These are phyloP conservation scores for Epichloe uncinata DNA, from an alignment of 2,329 filamentous ascomycete genomes.

Conservation along the genomic window DNA sequence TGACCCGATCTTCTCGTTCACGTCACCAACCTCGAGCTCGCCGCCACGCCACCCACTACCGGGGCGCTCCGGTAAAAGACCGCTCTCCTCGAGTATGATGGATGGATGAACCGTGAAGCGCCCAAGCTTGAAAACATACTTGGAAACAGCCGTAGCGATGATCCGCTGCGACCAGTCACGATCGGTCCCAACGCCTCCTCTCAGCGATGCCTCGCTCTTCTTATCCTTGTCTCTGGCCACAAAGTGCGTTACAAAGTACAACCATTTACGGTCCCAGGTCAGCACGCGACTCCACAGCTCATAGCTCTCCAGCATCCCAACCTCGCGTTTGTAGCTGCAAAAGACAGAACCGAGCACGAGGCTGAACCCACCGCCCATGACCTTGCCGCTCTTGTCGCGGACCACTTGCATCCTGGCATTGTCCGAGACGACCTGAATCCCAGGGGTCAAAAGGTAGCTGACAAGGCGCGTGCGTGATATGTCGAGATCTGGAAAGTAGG, in stretches of 20 bases:
- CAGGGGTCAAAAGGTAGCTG: constrained; percentile 47
- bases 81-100: constrained; percentile 54
- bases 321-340: constrained; percentile 62
- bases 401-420: constrained; percentile 25
- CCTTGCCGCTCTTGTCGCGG: constrained; percentile 30
- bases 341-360: constrained; percentile 63
- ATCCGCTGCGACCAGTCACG: constrained; percentile 18
- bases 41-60: constrained; percentile 43
- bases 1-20: neutral
- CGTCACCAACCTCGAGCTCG: constrained; percentile 14
- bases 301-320: constrained; percentile 53
- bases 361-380: constrained; percentile 39
- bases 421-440: constrained; percentile 5
- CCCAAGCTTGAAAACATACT: constrained; percentile 61
- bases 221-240: constrained; percentile 42
- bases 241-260: constrained; percentile 64
- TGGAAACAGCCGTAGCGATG: constrained; percentile 37
- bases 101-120: constrained; percentile 76
- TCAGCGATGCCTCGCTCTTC: no score
- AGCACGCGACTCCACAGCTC: constrained; percentile 63
- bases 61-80: constrained; percentile 60
- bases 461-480: constrained; percentile 71
- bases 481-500: constrained; percentile 80
- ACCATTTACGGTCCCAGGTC: constrained; percentile 69
- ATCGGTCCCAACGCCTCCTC: no score